Conservation (phyloP, 2,329 filamentous ascomycete genomes). For the Fusarium newnesense region DNA sequence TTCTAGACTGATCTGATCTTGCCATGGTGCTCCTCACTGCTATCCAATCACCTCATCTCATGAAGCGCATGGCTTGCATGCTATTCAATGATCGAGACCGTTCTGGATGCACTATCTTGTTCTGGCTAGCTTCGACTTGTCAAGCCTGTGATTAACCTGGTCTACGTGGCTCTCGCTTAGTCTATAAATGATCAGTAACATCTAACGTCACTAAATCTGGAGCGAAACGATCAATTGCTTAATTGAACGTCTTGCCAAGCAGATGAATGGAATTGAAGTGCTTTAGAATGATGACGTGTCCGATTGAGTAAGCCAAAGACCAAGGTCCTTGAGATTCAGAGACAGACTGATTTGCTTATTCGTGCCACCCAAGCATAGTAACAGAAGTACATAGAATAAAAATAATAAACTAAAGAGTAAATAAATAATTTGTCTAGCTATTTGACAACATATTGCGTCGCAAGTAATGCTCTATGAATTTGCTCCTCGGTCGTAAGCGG, state of each 20-base stretch:
- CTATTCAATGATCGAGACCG: not conserved
- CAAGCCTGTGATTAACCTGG: not conserved
- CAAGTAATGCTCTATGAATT: no score
- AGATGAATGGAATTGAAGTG: rapidly evolving
- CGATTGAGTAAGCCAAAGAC: rapidly evolving
- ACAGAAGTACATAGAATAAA: not conserved
- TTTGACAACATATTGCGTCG: rapidly evolving
- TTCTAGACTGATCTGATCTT: not conserved
- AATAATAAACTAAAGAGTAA: no score
- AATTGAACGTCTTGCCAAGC: not conserved
- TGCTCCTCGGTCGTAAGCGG: no score
- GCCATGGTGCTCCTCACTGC: not conserved
- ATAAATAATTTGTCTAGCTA: no score
- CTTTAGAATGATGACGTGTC: rapidly evolving
- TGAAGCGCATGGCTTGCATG: not conserved
- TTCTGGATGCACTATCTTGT: not conserved
- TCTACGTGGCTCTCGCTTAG: not conserved
- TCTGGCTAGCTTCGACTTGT: not conserved
- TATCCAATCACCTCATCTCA: not conserved
- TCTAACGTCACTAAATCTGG: not conserved
- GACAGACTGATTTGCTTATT: rapidly evolving
- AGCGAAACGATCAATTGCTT: rapidly evolving
- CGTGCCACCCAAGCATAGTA: rapidly evolving
- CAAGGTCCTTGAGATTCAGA: rapidly evolving
- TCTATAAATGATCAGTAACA: not conserved